phyloP scores from a whole-genome alignment of 1,284 basidiomycete genomes.

The Moniliella sp. region DNA sequence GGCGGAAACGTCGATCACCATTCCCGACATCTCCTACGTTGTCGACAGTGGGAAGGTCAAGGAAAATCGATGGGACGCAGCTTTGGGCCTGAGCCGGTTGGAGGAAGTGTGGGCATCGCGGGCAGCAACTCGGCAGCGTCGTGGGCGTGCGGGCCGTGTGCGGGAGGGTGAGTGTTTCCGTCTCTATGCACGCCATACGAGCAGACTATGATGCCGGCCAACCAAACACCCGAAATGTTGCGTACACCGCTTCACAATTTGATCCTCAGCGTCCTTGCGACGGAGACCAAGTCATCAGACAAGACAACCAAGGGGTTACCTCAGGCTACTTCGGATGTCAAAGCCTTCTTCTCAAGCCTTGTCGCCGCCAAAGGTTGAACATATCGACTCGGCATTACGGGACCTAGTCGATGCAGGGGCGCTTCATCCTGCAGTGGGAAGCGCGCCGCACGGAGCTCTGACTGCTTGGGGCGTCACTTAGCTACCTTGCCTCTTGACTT shows the following conservation, averaged over 20 bases:
- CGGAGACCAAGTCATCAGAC: slow-evolving; percentile 52
- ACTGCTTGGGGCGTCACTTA: too few relatives aligned
- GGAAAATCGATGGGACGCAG: slow-evolving; percentile 61
- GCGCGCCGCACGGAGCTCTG: slow-evolving; percentile 38
- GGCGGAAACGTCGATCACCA: slow-evolving; percentile 78
- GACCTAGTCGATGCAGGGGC: slow-evolving; percentile 59
- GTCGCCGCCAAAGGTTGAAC: slow-evolving; percentile 54
- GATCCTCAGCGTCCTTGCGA: slow-evolving; percentile 60
- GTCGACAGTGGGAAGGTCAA: slow-evolving; percentile 67
- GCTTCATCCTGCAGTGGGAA: slow-evolving; percentile 44
- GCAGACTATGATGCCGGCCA: slow-evolving; percentile 48
- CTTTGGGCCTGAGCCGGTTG: slow-evolving; percentile 52
- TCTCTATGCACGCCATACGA: slow-evolving; percentile 55
- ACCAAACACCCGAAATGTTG: slow-evolving; percentile 58
- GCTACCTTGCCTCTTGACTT: slow-evolving; percentile 67
- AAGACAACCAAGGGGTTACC: too few relatives aligned
- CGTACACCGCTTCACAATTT: slow-evolving; percentile 70
- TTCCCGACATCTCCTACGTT: slow-evolving; percentile 37
- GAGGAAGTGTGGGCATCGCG: slow-evolving; percentile 58
- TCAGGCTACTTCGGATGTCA: too few relatives aligned
- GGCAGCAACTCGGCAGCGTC: slow-evolving; percentile 60
- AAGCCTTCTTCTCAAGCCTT: slow-evolving; percentile 54
- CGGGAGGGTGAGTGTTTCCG: slow-evolving; percentile 34
- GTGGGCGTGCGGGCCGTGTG: slow-evolving; percentile 74
- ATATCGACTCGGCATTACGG: slow-evolving; percentile 57